Percentiles rank a stretch among this genome's conserved stretches.
phyloP scores from a whole-genome alignment of 2,329 filamentous ascomycete species.

The Dothidotthia symphoricarpi region DNA sequence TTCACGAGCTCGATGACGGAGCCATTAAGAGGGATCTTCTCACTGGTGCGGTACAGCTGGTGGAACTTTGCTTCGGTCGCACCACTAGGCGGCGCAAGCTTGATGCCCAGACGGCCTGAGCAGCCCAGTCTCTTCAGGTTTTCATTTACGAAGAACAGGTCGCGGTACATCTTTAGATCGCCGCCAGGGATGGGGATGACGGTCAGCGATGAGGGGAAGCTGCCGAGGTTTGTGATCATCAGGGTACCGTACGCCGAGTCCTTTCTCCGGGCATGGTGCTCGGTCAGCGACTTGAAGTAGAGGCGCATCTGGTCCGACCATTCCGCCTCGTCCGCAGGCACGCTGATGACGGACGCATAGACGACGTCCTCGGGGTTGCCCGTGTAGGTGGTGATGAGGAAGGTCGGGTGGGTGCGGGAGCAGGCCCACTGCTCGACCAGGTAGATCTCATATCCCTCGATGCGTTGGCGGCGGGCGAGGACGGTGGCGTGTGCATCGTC shows the following conservation, averaged over 20 bases:
- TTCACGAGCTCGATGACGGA: slow-evolving; percentile 87
- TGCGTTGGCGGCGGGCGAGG: slow-evolving; percentile 65
- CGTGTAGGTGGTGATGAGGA: slow-evolving; percentile 89
- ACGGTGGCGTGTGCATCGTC: slow-evolving; percentile 76
- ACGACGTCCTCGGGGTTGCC: slow-evolving; percentile 78
- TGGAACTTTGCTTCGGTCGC: slow-evolving; percentile 89
- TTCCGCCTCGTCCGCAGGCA: slow-evolving; percentile 72
- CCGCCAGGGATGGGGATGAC: slow-evolving; percentile 90
- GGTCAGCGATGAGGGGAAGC: slow-evolving; percentile 86
- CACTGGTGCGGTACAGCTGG: slow-evolving; percentile 83
- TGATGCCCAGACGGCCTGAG: slow-evolving; percentile 83
- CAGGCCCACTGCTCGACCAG: slow-evolving; percentile 97
- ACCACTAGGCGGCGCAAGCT: slow-evolving; percentile 70
- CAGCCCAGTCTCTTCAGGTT: slow-evolving; percentile 89
- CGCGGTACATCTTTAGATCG: slow-evolving; percentile 74
- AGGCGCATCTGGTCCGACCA: slow-evolving; percentile 79
- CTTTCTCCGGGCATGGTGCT: slow-evolving; percentile 80
- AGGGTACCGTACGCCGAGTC: slow-evolving; percentile 79
- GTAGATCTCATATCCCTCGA: slow-evolving; percentile 88
- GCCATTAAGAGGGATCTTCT: slow-evolving; percentile 72
- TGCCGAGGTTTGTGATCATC: slow-evolving; percentile 91
- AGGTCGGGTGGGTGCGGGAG: slow-evolving; percentile 83
- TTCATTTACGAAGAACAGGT: slow-evolving; percentile 90
- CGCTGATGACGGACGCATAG: slow-evolving; percentile 74
- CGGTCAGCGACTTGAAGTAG: slow-evolving; percentile 82